Evolutionary conservation across 2,329 filamentous ascomycete species (phyloP).

Genomic region (Ophiocordyceps camponoti-saundersi): DNA sequence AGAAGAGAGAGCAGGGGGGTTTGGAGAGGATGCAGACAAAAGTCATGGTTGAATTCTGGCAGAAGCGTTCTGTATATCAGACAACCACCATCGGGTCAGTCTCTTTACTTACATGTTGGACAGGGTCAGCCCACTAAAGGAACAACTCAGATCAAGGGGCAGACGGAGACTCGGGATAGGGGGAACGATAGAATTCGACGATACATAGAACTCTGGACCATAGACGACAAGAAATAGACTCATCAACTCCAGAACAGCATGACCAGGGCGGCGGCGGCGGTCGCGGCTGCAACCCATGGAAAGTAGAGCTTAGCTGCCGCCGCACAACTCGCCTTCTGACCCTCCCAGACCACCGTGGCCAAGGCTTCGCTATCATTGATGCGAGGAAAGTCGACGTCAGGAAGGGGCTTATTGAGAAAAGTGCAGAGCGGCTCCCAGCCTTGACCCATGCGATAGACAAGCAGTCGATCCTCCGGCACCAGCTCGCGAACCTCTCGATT

Average conservation of each 20-base stretch:
- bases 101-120: background rate
- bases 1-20: background rate
- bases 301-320: background rate
- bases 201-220: too few species aligned
- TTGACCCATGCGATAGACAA: conserved; percentile 12
- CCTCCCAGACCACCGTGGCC: background rate
- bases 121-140: background rate
- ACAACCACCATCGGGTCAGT: background rate
- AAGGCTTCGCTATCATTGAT: conserved; percentile 8
- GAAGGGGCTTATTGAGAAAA: conserved; percentile 15
- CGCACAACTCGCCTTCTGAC: background rate
- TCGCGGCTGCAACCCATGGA: background rate
- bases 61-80: too few species aligned
- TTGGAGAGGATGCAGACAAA: too few species aligned
- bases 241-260: background rate
- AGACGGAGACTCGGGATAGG: background rate
- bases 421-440: conserved; percentile 17
- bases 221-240: background rate
- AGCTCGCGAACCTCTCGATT: conserved; percentile 9
- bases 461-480: conserved; percentile 8
- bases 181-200: background rate
- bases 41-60: too few species aligned
- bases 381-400: conserved; percentile 11
- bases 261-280: background rate
- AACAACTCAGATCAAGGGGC: background rate